Evolutionary conservation across 805 yeast genomes (phyloP), one percentile per base, ranked within the genome.

Genomic region (Suhomyces faveliae): DNA sequence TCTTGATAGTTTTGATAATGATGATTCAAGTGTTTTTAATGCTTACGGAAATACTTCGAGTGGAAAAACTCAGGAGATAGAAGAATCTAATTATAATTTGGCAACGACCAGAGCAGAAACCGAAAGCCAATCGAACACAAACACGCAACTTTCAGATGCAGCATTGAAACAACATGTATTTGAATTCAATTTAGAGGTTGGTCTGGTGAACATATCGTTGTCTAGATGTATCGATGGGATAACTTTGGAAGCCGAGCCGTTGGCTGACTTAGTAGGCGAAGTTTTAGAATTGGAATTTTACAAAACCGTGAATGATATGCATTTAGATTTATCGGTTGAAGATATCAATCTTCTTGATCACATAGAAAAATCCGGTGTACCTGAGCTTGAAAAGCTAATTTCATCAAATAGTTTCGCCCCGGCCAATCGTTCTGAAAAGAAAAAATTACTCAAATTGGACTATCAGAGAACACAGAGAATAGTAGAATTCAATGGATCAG

Each of bases 261-360:
- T 94, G 40, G 83, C 88, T 8, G 94, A 87, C 55, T 60, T 94
- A 40, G 64, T 84, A 17, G 87, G 96, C 15, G 86, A 86, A 42
- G 69, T 79, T 3, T 76, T 91, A 42, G 69, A 68, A 21, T 64
- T 94, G 29, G 70, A 71, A n/a, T 82, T 86, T 51, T 80, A 66
- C 63, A 84, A 77, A 51, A 83, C 86, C 1, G 71, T 72, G 0
- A 72, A 67, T 42, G 85, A 78, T 38, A 79, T 90, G 84, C 78
- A 78, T 51, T 78, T 90, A 4, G 82, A 84, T 51, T 64, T 92
- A 35, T 62, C 72, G 1, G 76, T 94, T 35, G 76, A 78, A 2
- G 88, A 87, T 43, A 71, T 94, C 30, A 76, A 81, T 29, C 67
- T 94, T 21, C 81, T 87, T 38, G 98, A 94, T 62, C 83, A 79